Percentiles rank a stretch among this genome's conserved stretches.
These are phyloP conservation scores for Apiotrichum gamsii DNA, from an alignment of 1,284 basidiomycete genomes.

Conservation along the genomic window DNA sequence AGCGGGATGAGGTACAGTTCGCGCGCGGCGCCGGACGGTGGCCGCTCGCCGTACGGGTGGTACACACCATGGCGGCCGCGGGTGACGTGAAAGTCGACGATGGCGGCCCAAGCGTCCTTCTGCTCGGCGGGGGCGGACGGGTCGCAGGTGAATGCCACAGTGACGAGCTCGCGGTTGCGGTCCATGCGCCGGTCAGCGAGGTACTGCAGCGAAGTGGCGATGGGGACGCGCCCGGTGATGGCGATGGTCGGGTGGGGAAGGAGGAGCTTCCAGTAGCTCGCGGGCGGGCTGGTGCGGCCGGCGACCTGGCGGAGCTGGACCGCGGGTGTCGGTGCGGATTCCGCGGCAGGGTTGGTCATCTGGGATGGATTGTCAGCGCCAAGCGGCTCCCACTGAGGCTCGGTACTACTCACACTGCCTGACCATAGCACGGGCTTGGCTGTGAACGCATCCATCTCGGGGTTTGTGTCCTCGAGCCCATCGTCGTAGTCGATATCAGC, in stretches of 20 bases:
- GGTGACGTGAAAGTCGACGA: constrained; percentile 63
- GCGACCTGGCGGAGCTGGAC: constrained; percentile 20
- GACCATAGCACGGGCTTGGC: constrained; percentile 26
- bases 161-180: constrained; percentile 68
- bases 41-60: constrained; percentile 66
- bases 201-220: constrained; percentile 65
- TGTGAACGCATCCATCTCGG: constrained; percentile 19
- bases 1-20: constrained; percentile 86
- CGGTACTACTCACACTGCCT: constrained; percentile 16
- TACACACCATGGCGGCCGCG: constrained; percentile 78
- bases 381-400: background rate
- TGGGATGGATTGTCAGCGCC: too few relatives aligned
- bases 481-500: constrained; percentile 6
- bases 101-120: constrained; percentile 54
- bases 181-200: constrained; percentile 68
- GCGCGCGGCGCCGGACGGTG: constrained; percentile 67
- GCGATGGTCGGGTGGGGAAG: constrained; percentile 29
- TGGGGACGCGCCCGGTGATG: constrained; percentile 64
- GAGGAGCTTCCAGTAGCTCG: constrained; percentile 20
- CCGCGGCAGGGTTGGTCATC: constrained; percentile 28
- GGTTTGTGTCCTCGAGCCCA: constrained; percentile 6
- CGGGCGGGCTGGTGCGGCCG: constrained; percentile 3
- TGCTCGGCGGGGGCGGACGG: constrained; percentile 44
- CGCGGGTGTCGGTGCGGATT: constrained; percentile 15
- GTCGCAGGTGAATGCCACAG: constrained; percentile 61